Evolutionary conservation across 208 protist genomes (phyloP), one percentile per base, ranked within the genome.

Genomic region (Plasmodiophora brassicae): DNA sequence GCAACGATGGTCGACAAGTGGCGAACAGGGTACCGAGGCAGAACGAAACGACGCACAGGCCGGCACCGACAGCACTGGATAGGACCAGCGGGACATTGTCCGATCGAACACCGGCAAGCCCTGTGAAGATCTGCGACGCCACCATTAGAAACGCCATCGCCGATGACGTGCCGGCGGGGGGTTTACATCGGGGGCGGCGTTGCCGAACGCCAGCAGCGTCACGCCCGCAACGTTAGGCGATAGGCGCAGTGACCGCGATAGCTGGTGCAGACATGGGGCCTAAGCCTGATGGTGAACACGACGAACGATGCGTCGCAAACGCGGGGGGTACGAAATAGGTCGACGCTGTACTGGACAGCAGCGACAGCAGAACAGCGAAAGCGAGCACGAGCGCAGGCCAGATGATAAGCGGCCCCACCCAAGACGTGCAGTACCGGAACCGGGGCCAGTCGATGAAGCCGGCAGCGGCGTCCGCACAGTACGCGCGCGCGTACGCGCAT

Each of bases 141-240:
- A 25, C 14, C 50, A 57, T 5, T 14, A 44, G 20, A 5, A 38
- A 5, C 20, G 5, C 41, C 32, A 78, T 5, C 65, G 14, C 5
- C 65, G 41, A 5, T 32, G 10, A 14, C n/a, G 5, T 36, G 5
- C 32, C 65, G n/a, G n/a, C n/a, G n/a, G n/a, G 65, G 32, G 5
- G 5, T 38, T 78, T 32, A 78, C 54, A 88, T 91, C 91, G 60
- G 91, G 88, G 1, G 89, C 89, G 65, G 85, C 87, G 85, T 92
- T 92, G 5, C 88, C 91, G 38, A 92, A 78, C 20, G 89, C 65
- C 14, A 92, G 38, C 32, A 92, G 65, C 1, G 91, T 92, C 38
- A 89, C 85, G 45, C 91, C 91, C 0, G 91, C 91, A 39, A 91
- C 57, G 35, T 85, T 85, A 41, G 84, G 60, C 32, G 39, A 45